Evolutionary conservation across 2,329 filamentous ascomycete species (phyloP).

Genomic region (Venturia effusa): DNA sequence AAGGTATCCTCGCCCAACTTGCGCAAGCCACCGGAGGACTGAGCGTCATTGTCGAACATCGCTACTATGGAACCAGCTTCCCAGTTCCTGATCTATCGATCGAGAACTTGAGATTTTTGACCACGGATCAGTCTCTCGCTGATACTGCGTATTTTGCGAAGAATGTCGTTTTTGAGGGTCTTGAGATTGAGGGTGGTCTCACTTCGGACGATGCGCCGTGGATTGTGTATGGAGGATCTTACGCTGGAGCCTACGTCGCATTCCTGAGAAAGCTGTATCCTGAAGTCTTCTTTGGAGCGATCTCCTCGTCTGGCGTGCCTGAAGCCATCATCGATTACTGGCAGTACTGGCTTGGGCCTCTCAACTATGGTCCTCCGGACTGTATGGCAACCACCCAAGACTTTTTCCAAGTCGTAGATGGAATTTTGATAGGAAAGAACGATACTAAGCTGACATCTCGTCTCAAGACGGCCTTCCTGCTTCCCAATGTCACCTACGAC

Average conservation of each 20-base stretch:
- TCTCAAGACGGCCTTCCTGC: constrained; percentile 44
- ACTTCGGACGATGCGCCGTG: constrained; percentile 57
- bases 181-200: constrained; percentile 52
- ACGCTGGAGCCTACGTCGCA: constrained; percentile 69
- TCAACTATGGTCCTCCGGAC: constrained; percentile 44
- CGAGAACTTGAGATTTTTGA: constrained; percentile 66
- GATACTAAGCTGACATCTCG: constrained; percentile 29
- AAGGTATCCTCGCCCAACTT: constrained; percentile 65
- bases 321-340: constrained; percentile 71
- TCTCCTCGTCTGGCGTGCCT: constrained; percentile 71
- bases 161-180: constrained; percentile 58
- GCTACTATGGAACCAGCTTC: constrained; percentile 73
- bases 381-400: constrained; percentile 58
- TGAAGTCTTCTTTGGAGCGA: constrained; percentile 65
- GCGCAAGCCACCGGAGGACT: constrained; percentile 61
- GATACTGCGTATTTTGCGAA: constrained; percentile 73
- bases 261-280: constrained; percentile 69
- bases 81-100: constrained; percentile 56
- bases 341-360: constrained; percentile 49
- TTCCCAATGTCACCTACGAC: constrained; percentile 37
- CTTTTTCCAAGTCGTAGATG: constrained; percentile 47
- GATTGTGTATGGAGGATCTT: constrained; percentile 75
- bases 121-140: constrained; percentile 71
- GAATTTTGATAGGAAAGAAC: constrained; percentile 41
- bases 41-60: constrained; percentile 73